phyloP scores from a whole-genome alignment of 2,329 filamentous ascomycete species.

The Cercospora citrullina region DNA sequence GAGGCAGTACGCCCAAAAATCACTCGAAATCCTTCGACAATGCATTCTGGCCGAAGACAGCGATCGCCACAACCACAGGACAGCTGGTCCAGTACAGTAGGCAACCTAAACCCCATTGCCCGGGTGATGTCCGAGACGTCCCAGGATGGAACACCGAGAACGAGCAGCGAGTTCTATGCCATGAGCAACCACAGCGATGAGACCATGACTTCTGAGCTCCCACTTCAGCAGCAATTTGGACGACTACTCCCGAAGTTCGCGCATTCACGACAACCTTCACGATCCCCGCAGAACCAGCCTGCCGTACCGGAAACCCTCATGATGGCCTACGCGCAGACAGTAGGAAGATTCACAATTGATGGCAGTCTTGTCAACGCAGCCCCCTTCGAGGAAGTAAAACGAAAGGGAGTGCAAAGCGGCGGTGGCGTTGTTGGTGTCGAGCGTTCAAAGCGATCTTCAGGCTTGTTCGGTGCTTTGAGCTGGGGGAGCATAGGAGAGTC shows the following conservation, averaged over 20 bases:
- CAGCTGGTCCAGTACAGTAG: constrained; percentile 42
- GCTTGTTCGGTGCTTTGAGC: constrained; percentile 79
- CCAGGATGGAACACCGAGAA: constrained; percentile 75
- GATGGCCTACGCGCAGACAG: constrained; percentile 97
- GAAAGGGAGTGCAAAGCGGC: constrained; percentile 82
- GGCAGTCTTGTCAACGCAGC: constrained; percentile 85
- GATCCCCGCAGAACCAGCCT: constrained; percentile 39
- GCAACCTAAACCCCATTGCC: constrained; percentile 60
- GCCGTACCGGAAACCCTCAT: constrained; percentile 75
- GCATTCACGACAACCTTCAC: constrained; percentile 48
- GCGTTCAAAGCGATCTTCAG: constrained; percentile 69
- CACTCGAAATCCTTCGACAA: constrained; percentile 33
- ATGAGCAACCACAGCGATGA: constrained; percentile 94
- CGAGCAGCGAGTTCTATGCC: constrained; percentile 92
- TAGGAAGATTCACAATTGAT: constrained; percentile 88
- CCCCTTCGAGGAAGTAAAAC: constrained; percentile 93
- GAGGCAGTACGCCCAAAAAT: constrained; percentile 30
- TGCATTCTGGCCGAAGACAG: constrained; percentile 40
- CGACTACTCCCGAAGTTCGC: constrained; percentile 54
- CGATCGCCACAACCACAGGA: constrained; percentile 40
- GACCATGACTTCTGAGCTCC: constrained; percentile 77
- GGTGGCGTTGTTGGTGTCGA: constrained; percentile 84
- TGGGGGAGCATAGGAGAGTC: constrained; percentile 89
- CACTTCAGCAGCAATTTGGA: constrained; percentile 57
- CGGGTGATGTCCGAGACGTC: constrained; percentile 77